These are phyloP conservation scores for Eudorina sp. DNA, from an alignment of 139 green algal species.

Conservation along the genomic window DNA sequence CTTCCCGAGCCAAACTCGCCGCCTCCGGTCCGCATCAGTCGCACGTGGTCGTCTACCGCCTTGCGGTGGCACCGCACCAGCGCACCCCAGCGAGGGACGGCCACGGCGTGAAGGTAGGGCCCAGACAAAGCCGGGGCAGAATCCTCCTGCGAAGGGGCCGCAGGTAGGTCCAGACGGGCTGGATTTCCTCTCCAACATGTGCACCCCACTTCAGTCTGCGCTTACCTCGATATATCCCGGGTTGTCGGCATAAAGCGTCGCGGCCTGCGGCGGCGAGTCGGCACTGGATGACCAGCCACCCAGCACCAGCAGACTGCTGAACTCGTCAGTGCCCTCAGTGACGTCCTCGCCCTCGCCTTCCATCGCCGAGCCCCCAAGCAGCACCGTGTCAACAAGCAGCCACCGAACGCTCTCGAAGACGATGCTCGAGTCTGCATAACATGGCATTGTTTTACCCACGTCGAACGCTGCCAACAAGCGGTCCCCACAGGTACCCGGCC, in stretches of 20 bases:
- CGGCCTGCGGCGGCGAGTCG: neutral
- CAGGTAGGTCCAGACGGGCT: too few species aligned
- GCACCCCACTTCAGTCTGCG: too few species aligned
- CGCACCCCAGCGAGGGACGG: conserved; percentile 57
- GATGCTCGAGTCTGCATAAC: neutral
- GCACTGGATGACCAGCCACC: neutral
- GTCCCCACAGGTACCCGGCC: too few species aligned
- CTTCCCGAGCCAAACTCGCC: neutral
- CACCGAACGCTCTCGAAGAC: conserved; percentile 41
- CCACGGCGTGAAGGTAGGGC: conserved; percentile 45
- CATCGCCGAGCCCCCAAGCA: conserved; percentile 7
- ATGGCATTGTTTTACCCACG: too few species aligned
- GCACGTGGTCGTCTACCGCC: conserved; percentile 71
- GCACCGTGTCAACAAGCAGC: neutral
- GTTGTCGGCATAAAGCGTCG: neutral
- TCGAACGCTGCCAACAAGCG: neutral
- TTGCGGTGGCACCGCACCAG: conserved; percentile 65
- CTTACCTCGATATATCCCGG: conserved; percentile 23
- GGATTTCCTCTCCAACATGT: too few species aligned
- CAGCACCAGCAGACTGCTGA: conserved; percentile 37
- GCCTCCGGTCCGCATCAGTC: conserved; percentile 26
- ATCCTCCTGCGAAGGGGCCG: conserved; percentile 29
- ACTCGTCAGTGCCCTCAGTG: neutral
- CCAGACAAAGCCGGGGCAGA: conserved; percentile 44
- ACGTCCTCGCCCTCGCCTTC: neutral